A percentile compares a stretch with the other conserved stretches of the same genome.
These are phyloP conservation scores for Setaria italica DNA, from an alignment of 202 grass and related monocot genomes.

Conservation along the genomic window DNA sequence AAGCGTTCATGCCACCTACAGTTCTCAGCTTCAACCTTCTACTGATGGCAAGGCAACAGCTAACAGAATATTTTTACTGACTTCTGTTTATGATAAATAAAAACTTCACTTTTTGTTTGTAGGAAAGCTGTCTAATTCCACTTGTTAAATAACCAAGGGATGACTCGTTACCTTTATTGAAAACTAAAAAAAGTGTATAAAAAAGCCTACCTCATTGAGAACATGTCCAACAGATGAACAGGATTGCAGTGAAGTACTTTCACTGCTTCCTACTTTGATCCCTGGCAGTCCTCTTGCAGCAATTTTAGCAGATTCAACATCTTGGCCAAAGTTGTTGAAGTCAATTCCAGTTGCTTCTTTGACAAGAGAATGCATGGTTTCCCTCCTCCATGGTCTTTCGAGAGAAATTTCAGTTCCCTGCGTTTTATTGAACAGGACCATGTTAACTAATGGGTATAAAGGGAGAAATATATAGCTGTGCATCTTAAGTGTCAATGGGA, in stretches of 20 bases:
- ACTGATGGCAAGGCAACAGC: background rate
- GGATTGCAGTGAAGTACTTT: slow-evolving; percentile 63
- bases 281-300: slow-evolving; percentile 56
- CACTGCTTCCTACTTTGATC: slow-evolving; percentile 53
- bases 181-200: slow-evolving; percentile 28
- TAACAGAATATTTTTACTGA: slow-evolving; percentile 21
- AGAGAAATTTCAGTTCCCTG: slow-evolving; percentile 96
- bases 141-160: slow-evolving; percentile 16
- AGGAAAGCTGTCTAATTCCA: background rate
- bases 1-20: background rate
- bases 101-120: slow-evolving; percentile 15
- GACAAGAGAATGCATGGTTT: slow-evolving; percentile 97
- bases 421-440: slow-evolving; percentile 29
- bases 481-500: slow-evolving; percentile 29
- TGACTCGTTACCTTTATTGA: background rate
- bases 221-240: slow-evolving; percentile 93
- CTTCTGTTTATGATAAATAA: slow-evolving; percentile 5
- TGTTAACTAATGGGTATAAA: slow-evolving; percentile 28
- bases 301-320: slow-evolving; percentile 79
- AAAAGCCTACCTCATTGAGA: slow-evolving; percentile 80
- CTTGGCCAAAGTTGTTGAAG: slow-evolving; percentile 65
- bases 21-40: background rate
- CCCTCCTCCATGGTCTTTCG: slow-evolving; percentile 90
- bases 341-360: slow-evolving; percentile 87
- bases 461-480: background rate